Evolutionary conservation across 805 yeast species (phyloP), one percentile per base, ranked within the genome.

Genomic region (Lipomyces orientalis): DNA sequence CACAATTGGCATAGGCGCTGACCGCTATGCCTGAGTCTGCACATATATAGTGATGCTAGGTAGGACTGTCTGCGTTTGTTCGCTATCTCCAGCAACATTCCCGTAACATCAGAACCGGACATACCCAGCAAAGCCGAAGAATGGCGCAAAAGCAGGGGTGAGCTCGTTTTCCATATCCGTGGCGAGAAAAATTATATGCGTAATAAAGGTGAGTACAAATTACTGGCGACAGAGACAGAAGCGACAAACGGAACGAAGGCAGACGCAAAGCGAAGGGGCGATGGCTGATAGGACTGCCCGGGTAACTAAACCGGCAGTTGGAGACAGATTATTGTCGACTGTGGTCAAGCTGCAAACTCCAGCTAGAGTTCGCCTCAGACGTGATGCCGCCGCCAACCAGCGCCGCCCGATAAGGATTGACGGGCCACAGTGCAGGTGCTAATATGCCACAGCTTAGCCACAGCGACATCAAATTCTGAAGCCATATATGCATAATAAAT

Each of bases 71-170:
- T 16, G 19, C 49, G 6, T 43, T 37, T 37, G 43, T 12, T 43
- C 49, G 22, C 49, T n/a, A 19, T 16, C 22, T 9, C 10, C 34
- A 52, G 10, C 34, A 25, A 52, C 55, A 52, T 12, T 14, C 34
- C 10, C n/a, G 10, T 10, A 25, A 16, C 16, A 52, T 19, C 16
- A 52, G 49, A 12, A 16, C 49, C 58, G 10, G 19, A 79, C 82
- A 56, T 74, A 82, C 85, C 98, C 99, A 52, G 98, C 97, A 80
- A 94, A 93, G 54, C 99, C 99, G 77, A 95, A 88, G 79, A 95
- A 95, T 68, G 99, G 98, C 16, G 99, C 98, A 80, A 90, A 95
- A 37, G 88, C 88, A 60, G 99, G 98, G 43, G 93, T 85, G 76
- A 86, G 90, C 78, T 90, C 94, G 74, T 83, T 85, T 59, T 78